Percentiles rank a stretch among this genome's conserved stretches.
Evolutionary conservation across 2,329 filamentous ascomycete genomes (phyloP).

Genomic region (Gyromitra esculenta): DNA sequence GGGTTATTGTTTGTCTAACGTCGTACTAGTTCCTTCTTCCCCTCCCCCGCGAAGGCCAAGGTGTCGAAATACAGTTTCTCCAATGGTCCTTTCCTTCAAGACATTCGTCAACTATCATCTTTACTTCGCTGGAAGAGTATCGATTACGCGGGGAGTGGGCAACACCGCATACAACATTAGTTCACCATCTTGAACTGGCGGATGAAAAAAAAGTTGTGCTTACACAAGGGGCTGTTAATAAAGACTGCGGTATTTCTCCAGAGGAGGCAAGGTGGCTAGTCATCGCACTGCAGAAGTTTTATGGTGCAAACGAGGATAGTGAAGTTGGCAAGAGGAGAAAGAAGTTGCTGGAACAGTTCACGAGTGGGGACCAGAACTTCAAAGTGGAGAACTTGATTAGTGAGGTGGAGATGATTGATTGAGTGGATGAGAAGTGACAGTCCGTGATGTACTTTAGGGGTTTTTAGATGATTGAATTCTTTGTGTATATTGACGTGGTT

Average conservation of each 20-base stretch:
- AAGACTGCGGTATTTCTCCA: constrained; percentile 77
- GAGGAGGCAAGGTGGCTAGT: constrained; percentile 89
- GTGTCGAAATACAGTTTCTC: constrained; percentile 93
- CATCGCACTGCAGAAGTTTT: constrained; percentile 95
- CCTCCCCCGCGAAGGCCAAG: constrained; percentile 73
- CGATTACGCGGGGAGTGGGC: constrained; percentile 90
- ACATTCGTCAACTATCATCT: constrained; percentile 79
- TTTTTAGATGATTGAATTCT: constrained; percentile 1
- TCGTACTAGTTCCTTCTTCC: constrained; percentile 77
- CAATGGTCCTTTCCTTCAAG: constrained; percentile 91
- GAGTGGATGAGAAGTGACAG: background rate
- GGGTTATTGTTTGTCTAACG: constrained; percentile 17
- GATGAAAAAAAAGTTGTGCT: constrained; percentile 80
- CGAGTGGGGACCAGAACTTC: constrained; percentile 78
- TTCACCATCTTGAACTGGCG: constrained; percentile 85
- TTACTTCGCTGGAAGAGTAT: constrained; percentile 93
- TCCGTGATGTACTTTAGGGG: background rate
- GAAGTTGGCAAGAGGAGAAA: constrained; percentile 66
- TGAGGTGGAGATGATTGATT: constrained; percentile 73
- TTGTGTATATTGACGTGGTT: constrained; percentile 5
- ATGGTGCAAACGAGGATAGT: constrained; percentile 69
- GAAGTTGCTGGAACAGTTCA: constrained; percentile 82
- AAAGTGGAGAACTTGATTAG: constrained; percentile 85
- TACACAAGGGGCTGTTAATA: constrained; percentile 82
- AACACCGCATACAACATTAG: constrained; percentile 90